Base-by-base conservation (phyloP, 1,139 yeast genomes). In the Hyphopichia khmerensis region DNA sequence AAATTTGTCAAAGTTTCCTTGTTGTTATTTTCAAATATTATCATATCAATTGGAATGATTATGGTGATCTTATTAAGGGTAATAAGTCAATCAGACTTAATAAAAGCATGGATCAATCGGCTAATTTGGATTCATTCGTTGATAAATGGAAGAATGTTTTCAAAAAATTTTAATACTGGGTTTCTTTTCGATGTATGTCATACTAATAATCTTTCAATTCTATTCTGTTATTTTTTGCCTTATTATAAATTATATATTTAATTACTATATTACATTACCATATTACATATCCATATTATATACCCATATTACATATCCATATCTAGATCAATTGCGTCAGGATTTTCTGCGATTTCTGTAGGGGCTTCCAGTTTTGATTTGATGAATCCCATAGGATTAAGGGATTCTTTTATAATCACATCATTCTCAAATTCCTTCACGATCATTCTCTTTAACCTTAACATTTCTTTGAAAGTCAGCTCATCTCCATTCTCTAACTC, bases 401-500 rank as follows among this genome's bases (percentile, higher is more conserved):
- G 56, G 2, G 56, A 53, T 37, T 60, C 57, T 33, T 62, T 62
- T 14, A 56, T 51, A 13, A 53, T 49, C 1, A 50, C 43, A 26
- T 62, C 57, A 3, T 66, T 70, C 33, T 62, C 69, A n/a, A 75
- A 69, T 38, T 75, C 67, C 40, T 47, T 43, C 14, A 40, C 41
- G 3, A 58, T 45, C 3, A 40, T 42, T 37, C 91, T 70, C 57
- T 83, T 87, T 51, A 74, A 68, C 38, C 84, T 69, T 18, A 90
- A 62, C 91, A 89, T 85, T 14, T 82, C 85, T 52, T 86, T 89
- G 60, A 79, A 89, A 0, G 87, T 79, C 2, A 71, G 73, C 53
- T 87, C 95, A 47, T 77, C 69, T 2, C 97, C 97, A 57, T 79
- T 55, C 16, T 77, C 70, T 33, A 87, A 59, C 56, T 90, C 97